Evolutionary conservation across 2,329 filamentous ascomycete species (phyloP), one percentile per base, ranked within the genome.

Genomic region (Thielaviopsis populi): DNA sequence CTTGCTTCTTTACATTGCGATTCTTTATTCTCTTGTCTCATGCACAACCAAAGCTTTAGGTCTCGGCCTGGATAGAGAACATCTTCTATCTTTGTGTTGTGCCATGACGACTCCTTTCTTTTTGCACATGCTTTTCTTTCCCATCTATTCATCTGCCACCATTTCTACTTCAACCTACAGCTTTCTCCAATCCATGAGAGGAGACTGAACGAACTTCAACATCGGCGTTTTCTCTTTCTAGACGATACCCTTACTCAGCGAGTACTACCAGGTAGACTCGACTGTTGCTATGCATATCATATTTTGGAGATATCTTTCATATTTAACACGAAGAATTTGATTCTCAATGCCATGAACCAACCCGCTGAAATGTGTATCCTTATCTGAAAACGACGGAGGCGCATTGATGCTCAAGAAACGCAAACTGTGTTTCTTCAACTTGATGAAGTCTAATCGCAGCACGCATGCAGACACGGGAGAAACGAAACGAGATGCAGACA

Each of bases 131-230:
- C 17, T 42, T 24, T 46, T 42, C 30, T 61, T 61, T 24, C 17
- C 30, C 24, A n/a, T 37, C 8, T 59, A 22, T n/a, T 48, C 43
- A 50, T 61, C 30, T 59, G 17, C 27, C 19, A 19, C 37, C 19
- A 40, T 40, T 24, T 37, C 37, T 62, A 33, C 17, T 48, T 62
- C 61, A 59, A 62, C 59, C 48, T 40, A 61, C 59, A 61, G 59
- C 59, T 61, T 42, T 56, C 42, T 62, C 61, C 43, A 62, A 43
- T 63, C 13, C 19, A 54, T 15, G 63, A 72, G 72, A 72, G 73
- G 74, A 72, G 75, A 74, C 73, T 70, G 73, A 75, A 76, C 76
- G 74, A 75, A 75, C 67, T 77, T 77, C 75, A 77, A 77, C 75
- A 76, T 76, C 74, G 59, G 59, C 59, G 59, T 76, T 77, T 76